A percentile compares a stretch with the other conserved stretches of the same genome.
phyloP scores from a whole-genome alignment of 441 rosid genomes.

The Eutrema salsugineum region DNA sequence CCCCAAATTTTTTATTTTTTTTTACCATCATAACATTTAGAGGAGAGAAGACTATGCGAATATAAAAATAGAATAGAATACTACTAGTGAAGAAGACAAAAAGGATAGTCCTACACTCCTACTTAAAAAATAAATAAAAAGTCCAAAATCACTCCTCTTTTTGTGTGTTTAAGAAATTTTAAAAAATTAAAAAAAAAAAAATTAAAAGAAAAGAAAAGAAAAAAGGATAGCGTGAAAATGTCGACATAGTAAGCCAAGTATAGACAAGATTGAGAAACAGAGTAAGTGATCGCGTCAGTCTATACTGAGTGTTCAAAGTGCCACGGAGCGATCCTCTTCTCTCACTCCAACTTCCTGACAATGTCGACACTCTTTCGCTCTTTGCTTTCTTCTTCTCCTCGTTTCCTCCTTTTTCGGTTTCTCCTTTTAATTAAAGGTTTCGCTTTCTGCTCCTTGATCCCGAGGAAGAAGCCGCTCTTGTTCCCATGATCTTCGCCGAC shows the following conservation, averaged over 20 bases:
- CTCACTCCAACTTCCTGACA: background rate
- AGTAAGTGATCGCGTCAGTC: background rate
- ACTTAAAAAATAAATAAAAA: background rate
- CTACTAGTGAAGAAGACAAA: no score
- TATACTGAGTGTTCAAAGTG: no score
- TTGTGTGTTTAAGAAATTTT: background rate
- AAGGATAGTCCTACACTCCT: background rate
- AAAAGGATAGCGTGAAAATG: constrained; percentile 15
- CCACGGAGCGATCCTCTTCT: constrained; percentile 1
- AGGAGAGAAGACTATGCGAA: no score
- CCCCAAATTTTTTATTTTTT: no score
- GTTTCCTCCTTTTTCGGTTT: background rate
- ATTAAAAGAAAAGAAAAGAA: background rate
- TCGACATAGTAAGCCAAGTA: constrained; percentile 9
- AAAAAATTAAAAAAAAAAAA: no score
- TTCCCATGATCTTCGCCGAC: constrained; percentile 23
- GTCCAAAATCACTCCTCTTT: background rate
- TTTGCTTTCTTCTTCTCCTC: background rate
- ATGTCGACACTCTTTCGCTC: constrained; percentile 36
- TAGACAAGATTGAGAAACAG: background rate
- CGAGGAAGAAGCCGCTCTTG: constrained; percentile 6
- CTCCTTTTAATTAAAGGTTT: background rate
- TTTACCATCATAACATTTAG: no score
- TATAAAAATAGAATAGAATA: no score
- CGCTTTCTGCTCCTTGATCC: constrained; percentile 16